A percentile compares a stretch with the other conserved stretches of the same genome.
Conservation (phyloP, 306 rosid species). For the Quercus gilva region DNA sequence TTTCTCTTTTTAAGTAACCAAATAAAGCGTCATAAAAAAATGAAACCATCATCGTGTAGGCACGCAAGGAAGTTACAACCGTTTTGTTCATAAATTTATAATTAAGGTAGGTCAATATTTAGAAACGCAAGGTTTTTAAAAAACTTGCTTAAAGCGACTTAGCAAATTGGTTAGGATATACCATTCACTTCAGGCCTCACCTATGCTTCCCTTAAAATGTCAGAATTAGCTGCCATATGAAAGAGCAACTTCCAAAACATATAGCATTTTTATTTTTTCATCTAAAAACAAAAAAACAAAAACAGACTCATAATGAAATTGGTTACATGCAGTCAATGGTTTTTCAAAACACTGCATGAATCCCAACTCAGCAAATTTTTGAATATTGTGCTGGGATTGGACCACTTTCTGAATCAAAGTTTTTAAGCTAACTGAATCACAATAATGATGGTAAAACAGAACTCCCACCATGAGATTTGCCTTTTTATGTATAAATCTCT, state of each 20-base stretch:
- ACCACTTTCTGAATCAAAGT: background rate
- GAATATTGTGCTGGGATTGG: background rate
- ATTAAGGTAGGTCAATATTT: background rate
- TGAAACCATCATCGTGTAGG: background rate
- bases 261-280: background rate
- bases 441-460: background rate
- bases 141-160: background rate
- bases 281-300: too few species aligned
- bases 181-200: background rate
- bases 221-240: background rate
- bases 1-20: background rate
- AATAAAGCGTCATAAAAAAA: background rate
- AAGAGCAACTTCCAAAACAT: background rate
- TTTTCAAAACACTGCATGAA: background rate
- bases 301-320: background rate
- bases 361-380: background rate
- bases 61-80: background rate
- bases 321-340: background rate
- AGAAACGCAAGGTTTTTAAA: background rate
- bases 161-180: background rate
- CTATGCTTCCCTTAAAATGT: background rate
- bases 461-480: background rate
- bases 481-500: background rate
- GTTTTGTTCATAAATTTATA: background rate
- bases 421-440: background rate